Evolutionary conservation across 2,329 filamentous ascomycete species (phyloP).

Genomic region (Akanthomyces muscarius): DNA sequence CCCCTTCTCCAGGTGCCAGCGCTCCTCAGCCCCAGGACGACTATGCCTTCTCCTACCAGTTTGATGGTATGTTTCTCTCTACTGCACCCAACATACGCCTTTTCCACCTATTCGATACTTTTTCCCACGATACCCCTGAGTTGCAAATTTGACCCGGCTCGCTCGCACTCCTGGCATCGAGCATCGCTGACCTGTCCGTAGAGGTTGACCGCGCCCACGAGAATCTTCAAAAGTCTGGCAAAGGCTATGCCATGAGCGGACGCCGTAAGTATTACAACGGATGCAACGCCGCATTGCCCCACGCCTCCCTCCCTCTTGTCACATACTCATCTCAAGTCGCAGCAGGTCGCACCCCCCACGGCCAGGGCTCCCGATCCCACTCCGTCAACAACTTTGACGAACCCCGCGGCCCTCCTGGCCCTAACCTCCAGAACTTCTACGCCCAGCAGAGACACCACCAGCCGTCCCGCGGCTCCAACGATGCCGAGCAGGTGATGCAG

Average conservation of each 20-base stretch:
- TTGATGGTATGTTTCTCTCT: conserved; percentile 69
- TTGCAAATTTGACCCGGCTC: background rate
- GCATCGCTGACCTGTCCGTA: conserved; percentile 35
- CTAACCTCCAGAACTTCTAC: conserved; percentile 87
- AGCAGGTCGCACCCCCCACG: conserved; percentile 69
- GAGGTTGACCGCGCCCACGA: conserved; percentile 96
- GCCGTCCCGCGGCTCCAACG: conserved; percentile 74
- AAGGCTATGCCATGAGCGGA: conserved; percentile 70
- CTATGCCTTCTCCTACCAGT: conserved; percentile 78
- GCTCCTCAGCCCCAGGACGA: conserved; percentile 74
- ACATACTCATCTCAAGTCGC: conserved; percentile 20
- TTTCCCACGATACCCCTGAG: conserved; percentile 11
- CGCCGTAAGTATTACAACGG: conserved; percentile 71
- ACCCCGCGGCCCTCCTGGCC: conserved; percentile 63
- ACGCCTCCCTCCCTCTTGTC: conserved; percentile 6
- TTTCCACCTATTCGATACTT: background rate
- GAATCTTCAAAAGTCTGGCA: conserved; percentile 94
- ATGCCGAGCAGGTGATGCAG: conserved; percentile 98
- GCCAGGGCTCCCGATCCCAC: conserved; percentile 68
- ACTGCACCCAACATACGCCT: background rate
- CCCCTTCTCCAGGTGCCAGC: conserved; percentile 57
- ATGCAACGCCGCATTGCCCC: conserved; percentile 1
- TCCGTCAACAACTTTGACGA: conserved; percentile 81
- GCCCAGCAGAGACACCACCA: conserved; percentile 92
- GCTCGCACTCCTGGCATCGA: background rate